Evolutionary conservation across 2,329 filamentous ascomycete genomes (phyloP).

Genomic region (Ploettnerulaceae sp.): DNA sequence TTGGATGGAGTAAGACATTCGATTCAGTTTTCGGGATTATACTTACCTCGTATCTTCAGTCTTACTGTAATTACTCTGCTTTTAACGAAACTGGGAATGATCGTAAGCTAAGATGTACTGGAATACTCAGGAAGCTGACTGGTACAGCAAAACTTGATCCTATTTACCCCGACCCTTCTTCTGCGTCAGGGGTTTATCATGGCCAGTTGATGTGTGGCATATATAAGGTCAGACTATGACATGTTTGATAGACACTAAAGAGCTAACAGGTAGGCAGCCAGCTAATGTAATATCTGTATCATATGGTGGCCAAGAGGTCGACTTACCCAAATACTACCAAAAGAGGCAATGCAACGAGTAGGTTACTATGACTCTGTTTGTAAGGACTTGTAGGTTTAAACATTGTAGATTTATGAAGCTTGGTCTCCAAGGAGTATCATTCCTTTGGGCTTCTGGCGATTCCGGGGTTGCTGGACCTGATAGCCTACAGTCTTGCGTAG

Average conservation of each 20-base stretch:
- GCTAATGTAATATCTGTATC: constrained; percentile 10
- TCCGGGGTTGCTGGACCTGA: constrained; percentile 36
- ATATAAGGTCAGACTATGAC: constrained; percentile 26
- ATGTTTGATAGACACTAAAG: neutral
- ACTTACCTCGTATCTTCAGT: neutral
- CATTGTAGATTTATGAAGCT: constrained; percentile 41
- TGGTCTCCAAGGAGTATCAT: constrained; percentile 41
- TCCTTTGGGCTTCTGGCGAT: constrained; percentile 45
- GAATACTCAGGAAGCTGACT: neutral
- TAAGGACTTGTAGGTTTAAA: neutral
- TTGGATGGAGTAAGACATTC: constrained; percentile 35
- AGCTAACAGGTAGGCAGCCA: neutral
- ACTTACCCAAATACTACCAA: constrained; percentile 48
- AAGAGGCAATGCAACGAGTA: constrained; percentile 46
- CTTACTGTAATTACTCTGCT: constrained; percentile 21
- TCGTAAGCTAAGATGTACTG: neutral
- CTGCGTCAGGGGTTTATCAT: constrained; percentile 30
- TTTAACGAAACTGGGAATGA: constrained; percentile 31
- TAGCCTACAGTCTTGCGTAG: constrained; percentile 32
- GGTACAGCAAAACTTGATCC: constrained; percentile 21
- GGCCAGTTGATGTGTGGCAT: constrained; percentile 37
- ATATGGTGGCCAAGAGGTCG: constrained; percentile 37
- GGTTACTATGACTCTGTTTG: constrained; percentile 6
- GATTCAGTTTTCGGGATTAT: neutral
- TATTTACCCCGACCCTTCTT: constrained; percentile 22